Percentiles rank a stretch among this genome's conserved stretches.
Conservation (phyloP, 176 grass and related monocot genomes). For the Pontederia paniculata region DNA sequence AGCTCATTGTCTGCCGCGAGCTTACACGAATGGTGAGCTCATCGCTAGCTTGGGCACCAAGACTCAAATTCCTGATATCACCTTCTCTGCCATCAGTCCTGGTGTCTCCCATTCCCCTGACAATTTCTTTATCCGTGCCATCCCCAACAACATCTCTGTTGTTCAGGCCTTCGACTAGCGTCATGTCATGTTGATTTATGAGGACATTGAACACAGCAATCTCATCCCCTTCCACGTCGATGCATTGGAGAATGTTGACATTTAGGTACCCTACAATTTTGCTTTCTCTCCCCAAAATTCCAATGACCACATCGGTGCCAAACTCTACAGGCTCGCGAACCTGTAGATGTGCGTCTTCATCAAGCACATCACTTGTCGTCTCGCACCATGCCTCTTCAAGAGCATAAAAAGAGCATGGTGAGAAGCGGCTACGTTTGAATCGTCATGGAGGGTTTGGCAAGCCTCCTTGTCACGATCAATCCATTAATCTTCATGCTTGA, state of each 20-base stretch:
- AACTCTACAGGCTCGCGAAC: slow-evolving; percentile 35
- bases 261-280: slow-evolving; percentile 38
- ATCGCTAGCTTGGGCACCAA: slow-evolving; percentile 29
- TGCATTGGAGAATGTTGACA: slow-evolving; percentile 1
- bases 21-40: slow-evolving; percentile 35
- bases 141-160: slow-evolving; percentile 22
- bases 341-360: slow-evolving; percentile 56
- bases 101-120: slow-evolving; percentile 24
- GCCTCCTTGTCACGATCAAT: slow-evolving; percentile 21
- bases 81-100: slow-evolving; percentile 59
- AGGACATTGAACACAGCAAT: slow-evolving; percentile 24
- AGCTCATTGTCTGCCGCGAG: too few relatives aligned
- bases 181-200: slow-evolving; percentile 28
- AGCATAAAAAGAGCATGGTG: slow-evolving; percentile 32
- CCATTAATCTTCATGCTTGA: background rate
- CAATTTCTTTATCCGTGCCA: slow-evolving; percentile 37
- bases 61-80: slow-evolving; percentile 33
- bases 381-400: slow-evolving; percentile 35
- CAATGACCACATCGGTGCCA: slow-evolving; percentile 18
- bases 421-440: slow-evolving; percentile 47
- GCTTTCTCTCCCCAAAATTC: slow-evolving; percentile 4
- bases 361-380: slow-evolving; percentile 23
- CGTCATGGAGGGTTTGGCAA: slow-evolving; percentile 46
- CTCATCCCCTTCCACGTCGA: slow-evolving; percentile 15
- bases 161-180: slow-evolving; percentile 27